Percentiles rank a stretch among this genome's conserved stretches.
These are phyloP conservation scores for Brasenia schreberi DNA, from an alignment of 164 flowering plant genomes.

Conservation along the genomic window DNA sequence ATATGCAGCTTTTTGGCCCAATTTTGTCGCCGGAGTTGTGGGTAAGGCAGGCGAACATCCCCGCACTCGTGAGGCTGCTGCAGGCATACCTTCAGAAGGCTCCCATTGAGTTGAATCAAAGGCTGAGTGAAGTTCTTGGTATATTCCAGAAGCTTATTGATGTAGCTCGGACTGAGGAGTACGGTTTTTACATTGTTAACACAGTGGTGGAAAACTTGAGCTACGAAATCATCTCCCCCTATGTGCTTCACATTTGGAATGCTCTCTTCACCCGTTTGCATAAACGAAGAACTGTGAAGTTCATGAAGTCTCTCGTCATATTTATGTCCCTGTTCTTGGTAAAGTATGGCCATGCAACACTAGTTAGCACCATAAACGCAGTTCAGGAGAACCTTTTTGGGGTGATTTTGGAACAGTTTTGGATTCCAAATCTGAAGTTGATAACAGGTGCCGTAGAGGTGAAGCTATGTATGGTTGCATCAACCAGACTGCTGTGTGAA, in stretches of 20 bases:
- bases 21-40: slow-evolving; percentile 66
- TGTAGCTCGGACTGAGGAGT: slow-evolving; percentile 57
- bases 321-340: slow-evolving; percentile 88
- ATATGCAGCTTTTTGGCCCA: slow-evolving; percentile 64
- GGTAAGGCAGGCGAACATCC: slow-evolving; percentile 71
- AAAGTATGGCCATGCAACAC: slow-evolving; percentile 55
- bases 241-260: slow-evolving; percentile 51
- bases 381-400: slow-evolving; percentile 51
- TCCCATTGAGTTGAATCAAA: slow-evolving; percentile 57
- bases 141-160: slow-evolving; percentile 59
- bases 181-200: slow-evolving; percentile 89
- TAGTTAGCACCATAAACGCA: slow-evolving; percentile 53
- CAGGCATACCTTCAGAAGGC: slow-evolving; percentile 91
- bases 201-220: slow-evolving; percentile 77
- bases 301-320: slow-evolving; percentile 58
- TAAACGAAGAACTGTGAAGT: slow-evolving; percentile 33
- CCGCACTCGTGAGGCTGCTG: slow-evolving; percentile 87
- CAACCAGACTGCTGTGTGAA: slow-evolving; percentile 76
- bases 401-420: slow-evolving; percentile 54
- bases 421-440: slow-evolving; percentile 81
- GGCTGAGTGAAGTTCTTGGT: slow-evolving; percentile 57
- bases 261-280: slow-evolving; percentile 48
- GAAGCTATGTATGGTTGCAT: slow-evolving; percentile 75
- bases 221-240: slow-evolving; percentile 52
- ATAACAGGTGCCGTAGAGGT: slow-evolving; percentile 65